Base-by-base conservation (phyloP, 176 grass and related monocot genomes). In the Avena sativa region DNA sequence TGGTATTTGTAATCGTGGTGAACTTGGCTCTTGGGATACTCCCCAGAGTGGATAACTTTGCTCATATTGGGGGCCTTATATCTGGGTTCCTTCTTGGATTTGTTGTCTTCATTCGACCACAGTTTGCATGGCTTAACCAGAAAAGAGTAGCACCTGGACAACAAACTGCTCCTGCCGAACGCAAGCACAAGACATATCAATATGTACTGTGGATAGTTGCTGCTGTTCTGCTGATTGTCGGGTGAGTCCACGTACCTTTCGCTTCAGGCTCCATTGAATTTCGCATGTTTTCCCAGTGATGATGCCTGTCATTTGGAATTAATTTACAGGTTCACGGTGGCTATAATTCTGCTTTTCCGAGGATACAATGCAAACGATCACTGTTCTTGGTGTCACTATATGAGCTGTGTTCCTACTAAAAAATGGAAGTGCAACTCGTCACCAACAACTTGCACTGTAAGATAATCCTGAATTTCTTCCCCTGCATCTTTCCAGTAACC, bases 61-160 rank as follows among this genome's bases (percentile, higher is more conserved):
- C 96, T 43, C 96, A 98, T 89, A 87, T 98, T 46, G 96, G 96
- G 72, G 96, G 93, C 30, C 91, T 98, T 75, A 36, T 93, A 58
- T 98, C 96, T 2, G 96, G 96, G 53, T 96, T 98, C 84, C 79
- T 96, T 77, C 92, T 98, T 12, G 96, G 96, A 44, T 98, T 98
- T 74, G 90, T 96, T 75, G 48, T 94, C 46, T 90, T 98, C 12
- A 82, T 98, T 70, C 86, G 92, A 1, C 96, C 96, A 7, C 96
- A 98, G 14, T 94, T 86, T 66, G 93, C 90, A 0, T 98, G 91
- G 91, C 23, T 90, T 5, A 86, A 44, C 84, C 89, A 87, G 77
- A 90, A 75, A 56, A 85, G 76, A 57, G 71, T 47, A 70, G 23
- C 62, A 68, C 36, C 88, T 75, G 85, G 48, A 55, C 78, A 89